Conservation (phyloP, 129 eudicot genomes). For the Flaveria sonorensis region DNA sequence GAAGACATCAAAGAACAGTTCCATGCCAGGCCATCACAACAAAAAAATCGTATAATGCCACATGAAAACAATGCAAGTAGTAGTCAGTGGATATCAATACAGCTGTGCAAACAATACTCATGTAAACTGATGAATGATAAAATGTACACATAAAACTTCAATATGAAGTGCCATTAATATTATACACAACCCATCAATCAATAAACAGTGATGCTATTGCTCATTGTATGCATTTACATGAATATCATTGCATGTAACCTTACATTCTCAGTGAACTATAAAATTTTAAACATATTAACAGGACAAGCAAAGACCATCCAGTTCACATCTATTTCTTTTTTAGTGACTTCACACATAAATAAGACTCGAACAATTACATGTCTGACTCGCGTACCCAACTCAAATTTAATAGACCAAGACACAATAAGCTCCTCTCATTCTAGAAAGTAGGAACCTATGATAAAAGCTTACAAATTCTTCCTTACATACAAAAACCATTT, state of each 20-base stretch:
- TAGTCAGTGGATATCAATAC: neutral
- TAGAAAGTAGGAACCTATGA: constrained; percentile 9
- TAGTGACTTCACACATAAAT: neutral
- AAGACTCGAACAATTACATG: neutral
- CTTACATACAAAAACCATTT: neutral
- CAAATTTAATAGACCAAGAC: constrained; percentile 11
- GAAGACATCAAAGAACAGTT: neutral
- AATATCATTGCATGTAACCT: neutral
- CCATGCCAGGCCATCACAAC: neutral
- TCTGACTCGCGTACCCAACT: neutral
- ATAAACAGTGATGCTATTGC: neutral
- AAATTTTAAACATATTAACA: neutral
- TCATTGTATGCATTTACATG: neutral
- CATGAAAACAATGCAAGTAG: neutral
- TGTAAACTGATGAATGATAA: neutral
- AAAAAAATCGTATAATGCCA: constrained; percentile 6
- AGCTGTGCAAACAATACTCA: neutral
- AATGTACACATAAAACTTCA: neutral
- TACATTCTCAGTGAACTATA: neutral
- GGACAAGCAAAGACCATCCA: neutral
- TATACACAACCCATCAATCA: neutral
- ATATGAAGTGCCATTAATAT: neutral
- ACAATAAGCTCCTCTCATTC: neutral
- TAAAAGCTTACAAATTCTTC: constrained; percentile 16
- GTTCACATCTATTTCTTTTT: neutral